Percentiles rank a stretch among this genome's conserved stretches.
phyloP scores from a whole-genome alignment of 1,284 basidiomycete species.

The Marasmius tenuissimus region DNA sequence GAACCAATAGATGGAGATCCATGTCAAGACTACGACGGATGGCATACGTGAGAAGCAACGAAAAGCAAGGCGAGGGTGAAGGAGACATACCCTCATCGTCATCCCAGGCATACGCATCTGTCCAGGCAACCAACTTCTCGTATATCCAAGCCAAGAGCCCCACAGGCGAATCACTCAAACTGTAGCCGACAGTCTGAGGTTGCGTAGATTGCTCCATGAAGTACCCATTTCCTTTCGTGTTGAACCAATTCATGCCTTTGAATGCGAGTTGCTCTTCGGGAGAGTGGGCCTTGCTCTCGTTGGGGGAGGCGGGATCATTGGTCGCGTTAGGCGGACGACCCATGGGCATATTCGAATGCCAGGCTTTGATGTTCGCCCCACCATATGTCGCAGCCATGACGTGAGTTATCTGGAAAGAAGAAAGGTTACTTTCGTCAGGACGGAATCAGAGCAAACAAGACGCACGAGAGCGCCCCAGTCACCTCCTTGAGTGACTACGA shows the following conservation, averaged over 20 bases:
- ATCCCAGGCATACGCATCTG: conserved; percentile 42
- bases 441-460: too few species aligned
- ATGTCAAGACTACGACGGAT: conserved; percentile 31
- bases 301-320: too few species aligned
- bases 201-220: conserved; percentile 28
- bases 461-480: conserved; percentile 48
- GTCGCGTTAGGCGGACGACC: too few species aligned
- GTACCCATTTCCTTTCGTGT: conserved; percentile 28
- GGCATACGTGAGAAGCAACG: neutral
- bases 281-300: conserved; percentile 9
- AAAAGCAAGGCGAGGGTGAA: conserved; percentile 13
- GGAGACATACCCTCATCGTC: conserved; percentile 30
- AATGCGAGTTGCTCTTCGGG: conserved; percentile 21
- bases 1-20: conserved; percentile 42
- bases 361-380: conserved; percentile 34
- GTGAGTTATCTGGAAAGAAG: conserved; percentile 26
- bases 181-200: conserved; percentile 41
- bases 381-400: conserved; percentile 33
- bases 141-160: conserved; percentile 34
- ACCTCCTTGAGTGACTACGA: conserved; percentile 51
- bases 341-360: conserved; percentile 38
- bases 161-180: conserved; percentile 41
- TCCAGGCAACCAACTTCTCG: conserved; percentile 37
- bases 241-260: conserved; percentile 19
- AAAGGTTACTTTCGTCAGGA: neutral